Evolutionary conservation across 108 stramenopile species (phyloP).

Genomic region (Seminavis robusta): DNA sequence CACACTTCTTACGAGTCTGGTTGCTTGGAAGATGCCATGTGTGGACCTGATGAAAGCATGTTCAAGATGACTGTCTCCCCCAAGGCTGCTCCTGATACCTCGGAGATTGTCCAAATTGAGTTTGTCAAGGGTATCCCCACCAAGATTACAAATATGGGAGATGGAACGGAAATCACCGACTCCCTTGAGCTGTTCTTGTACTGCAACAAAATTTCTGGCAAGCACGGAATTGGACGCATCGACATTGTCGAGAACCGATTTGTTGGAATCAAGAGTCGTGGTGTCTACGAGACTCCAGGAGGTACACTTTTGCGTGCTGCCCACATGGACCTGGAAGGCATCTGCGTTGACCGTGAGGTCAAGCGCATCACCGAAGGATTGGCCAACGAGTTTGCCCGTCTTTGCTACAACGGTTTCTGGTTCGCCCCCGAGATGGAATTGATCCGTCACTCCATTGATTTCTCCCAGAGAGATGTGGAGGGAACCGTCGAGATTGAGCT

Average conservation of each 20-base stretch:
- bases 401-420: conserved; percentile 99
- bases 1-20: conserved; percentile 98
- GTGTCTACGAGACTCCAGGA: conserved; percentile 98
- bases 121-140: conserved; percentile 93
- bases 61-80: conserved; percentile 94
- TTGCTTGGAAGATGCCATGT: conserved; percentile 88
- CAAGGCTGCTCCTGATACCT: conserved; percentile 82
- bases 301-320: conserved; percentile 94
- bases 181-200: conserved; percentile 94
- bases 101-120: conserved; percentile 78
- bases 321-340: conserved; percentile 95
- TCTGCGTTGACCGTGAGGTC: conserved; percentile 98
- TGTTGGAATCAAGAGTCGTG: conserved; percentile 99
- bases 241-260: conserved; percentile 99
- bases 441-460: conserved; percentile 85
- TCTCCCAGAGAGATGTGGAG: conserved; percentile 86
- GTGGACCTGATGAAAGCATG: conserved; percentile 83
- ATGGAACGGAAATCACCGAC: conserved; percentile 87
- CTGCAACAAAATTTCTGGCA: conserved; percentile 96
- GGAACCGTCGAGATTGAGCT: conserved; percentile 89
- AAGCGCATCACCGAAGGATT: conserved; percentile 94
- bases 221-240: conserved; percentile 96
- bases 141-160: conserved; percentile 90
- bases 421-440: conserved; percentile 99
- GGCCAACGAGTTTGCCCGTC: conserved; percentile 87